These are phyloP conservation scores for Hyaloscypha variabilis DNA, from an alignment of 495 filamentous ascomycete species.

Conservation along the genomic window DNA sequence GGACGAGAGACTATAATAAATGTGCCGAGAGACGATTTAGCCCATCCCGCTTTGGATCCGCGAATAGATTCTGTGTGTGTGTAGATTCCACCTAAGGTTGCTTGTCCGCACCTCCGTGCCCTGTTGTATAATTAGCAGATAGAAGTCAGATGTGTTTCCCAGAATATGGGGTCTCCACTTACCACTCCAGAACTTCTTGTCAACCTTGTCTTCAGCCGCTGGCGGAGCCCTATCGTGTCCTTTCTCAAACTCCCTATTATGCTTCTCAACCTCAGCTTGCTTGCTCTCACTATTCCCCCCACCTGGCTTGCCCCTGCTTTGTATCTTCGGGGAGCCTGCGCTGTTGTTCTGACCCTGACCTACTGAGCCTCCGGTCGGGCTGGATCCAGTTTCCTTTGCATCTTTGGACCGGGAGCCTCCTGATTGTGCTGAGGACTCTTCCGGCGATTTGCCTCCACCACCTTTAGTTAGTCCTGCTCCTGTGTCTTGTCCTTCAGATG, in stretches of 20 bases:
- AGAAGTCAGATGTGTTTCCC: neutral
- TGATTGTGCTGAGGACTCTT: slow-evolving; percentile 43
- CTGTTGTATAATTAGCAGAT: slow-evolving; percentile 1
- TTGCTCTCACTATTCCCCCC: slow-evolving; percentile 45
- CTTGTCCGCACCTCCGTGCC: neutral
- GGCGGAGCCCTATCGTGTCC: slow-evolving; percentile 44
- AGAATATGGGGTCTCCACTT: neutral
- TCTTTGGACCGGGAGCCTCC: slow-evolving; percentile 49
- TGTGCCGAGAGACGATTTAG: too few species aligned
- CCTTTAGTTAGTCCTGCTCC: slow-evolving; percentile 32
- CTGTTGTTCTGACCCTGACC: slow-evolving; percentile 40
- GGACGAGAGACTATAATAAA: neutral
- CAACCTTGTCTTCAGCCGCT: slow-evolving; percentile 47
- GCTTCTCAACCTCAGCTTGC: slow-evolving; percentile 51
- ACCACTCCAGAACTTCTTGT: slow-evolving; percentile 50
- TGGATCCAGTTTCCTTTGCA: slow-evolving; percentile 38
- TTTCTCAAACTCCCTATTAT: slow-evolving; percentile 53
- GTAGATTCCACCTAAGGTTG: neutral
- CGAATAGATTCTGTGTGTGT: neutral
- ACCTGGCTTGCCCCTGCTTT: slow-evolving; percentile 41
- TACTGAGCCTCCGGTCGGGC: slow-evolving; percentile 25
- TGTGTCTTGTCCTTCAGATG: slow-evolving; percentile 35
- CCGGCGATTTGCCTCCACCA: slow-evolving; percentile 35
- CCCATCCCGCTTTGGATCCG: neutral
- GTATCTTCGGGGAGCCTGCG: slow-evolving; percentile 44